Evolutionary conservation across 2,329 filamentous ascomycete species (phyloP).

Genomic region (Clarireedia homoeocarpa): DNA sequence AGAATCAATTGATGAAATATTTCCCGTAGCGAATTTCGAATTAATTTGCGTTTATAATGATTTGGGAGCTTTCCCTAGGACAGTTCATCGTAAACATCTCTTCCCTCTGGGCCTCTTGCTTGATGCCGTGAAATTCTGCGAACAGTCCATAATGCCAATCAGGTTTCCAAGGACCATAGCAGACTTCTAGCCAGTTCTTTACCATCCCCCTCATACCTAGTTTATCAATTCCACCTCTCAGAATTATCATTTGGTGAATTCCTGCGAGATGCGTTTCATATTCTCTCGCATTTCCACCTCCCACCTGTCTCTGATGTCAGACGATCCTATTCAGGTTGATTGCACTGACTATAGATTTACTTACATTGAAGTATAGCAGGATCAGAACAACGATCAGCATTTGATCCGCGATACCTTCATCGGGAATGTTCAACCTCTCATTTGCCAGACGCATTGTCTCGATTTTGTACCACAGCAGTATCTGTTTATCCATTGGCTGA

Average conservation of each 20-base stretch:
- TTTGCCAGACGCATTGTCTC: constrained; percentile 20
- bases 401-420: constrained; percentile 16
- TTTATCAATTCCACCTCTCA: constrained; percentile 13
- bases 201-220: constrained; percentile 19
- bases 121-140: background rate
- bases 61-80: background rate
- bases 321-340: background rate
- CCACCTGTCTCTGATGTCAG: constrained; percentile 12
- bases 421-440: constrained; percentile 11
- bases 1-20: too few species aligned
- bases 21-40: too few species aligned
- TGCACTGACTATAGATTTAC: background rate
- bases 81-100: background rate
- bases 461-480: constrained; percentile 16
- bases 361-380: constrained; percentile 18
- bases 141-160: constrained; percentile 11
- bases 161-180: constrained; percentile 18
- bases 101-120: background rate
- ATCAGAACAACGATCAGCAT: constrained; percentile 20
- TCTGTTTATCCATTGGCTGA: constrained; percentile 10
- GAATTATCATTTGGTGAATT: constrained; percentile 19
- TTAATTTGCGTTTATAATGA: background rate
- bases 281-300: constrained; percentile 14
- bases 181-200: constrained; percentile 15
- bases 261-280: constrained; percentile 20